A percentile compares a stretch with the other conserved stretches of the same genome.
phyloP scores from a whole-genome alignment of 2,329 filamentous ascomycete genomes.

The Torrubiella hemipterigena region DNA sequence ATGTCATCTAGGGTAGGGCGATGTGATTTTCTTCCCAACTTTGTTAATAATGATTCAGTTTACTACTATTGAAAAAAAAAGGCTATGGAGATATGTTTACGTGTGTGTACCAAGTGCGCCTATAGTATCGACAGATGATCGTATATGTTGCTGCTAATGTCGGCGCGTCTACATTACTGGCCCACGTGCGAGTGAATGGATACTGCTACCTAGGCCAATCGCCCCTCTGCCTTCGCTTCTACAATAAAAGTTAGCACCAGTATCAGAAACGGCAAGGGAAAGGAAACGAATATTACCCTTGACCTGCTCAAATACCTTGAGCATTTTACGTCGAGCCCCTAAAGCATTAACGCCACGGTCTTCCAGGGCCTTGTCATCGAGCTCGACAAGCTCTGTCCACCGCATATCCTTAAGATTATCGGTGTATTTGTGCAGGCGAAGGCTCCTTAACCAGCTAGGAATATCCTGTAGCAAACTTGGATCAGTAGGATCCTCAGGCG shows the following conservation, averaged over 20 bases:
- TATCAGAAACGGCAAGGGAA: too few relatives aligned
- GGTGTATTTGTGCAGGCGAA: slow-evolving; percentile 96
- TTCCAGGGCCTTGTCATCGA: slow-evolving; percentile 89
- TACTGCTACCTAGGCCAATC: too few relatives aligned
- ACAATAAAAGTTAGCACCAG: slow-evolving; percentile 11
- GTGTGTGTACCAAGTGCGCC: too few relatives aligned
- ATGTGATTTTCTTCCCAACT: too few relatives aligned
- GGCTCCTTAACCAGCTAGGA: slow-evolving; percentile 85
- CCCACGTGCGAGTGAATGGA: too few relatives aligned
- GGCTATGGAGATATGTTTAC: too few relatives aligned
- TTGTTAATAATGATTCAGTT: too few relatives aligned
- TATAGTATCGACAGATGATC: too few relatives aligned
- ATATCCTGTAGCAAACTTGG: slow-evolving; percentile 85
- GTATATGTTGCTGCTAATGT: too few relatives aligned
- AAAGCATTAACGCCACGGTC: slow-evolving; percentile 89
- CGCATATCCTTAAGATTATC: slow-evolving; percentile 96
- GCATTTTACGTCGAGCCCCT: slow-evolving; percentile 90
- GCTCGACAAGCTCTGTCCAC: slow-evolving; percentile 83
- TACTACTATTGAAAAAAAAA: too few relatives aligned
- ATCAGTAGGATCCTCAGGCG: slow-evolving; percentile 94
- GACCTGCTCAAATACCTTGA: slow-evolving; percentile 98
- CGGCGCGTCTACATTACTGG: too few relatives aligned
- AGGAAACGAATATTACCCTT: slow-evolving; percentile 52
- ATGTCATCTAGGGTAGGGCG: too few relatives aligned
- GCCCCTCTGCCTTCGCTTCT: slow-evolving; percentile 67